These are phyloP conservation scores for Scleromitrula shiraiana DNA, from an alignment of 2,329 filamentous ascomycete species.

Conservation along the genomic window DNA sequence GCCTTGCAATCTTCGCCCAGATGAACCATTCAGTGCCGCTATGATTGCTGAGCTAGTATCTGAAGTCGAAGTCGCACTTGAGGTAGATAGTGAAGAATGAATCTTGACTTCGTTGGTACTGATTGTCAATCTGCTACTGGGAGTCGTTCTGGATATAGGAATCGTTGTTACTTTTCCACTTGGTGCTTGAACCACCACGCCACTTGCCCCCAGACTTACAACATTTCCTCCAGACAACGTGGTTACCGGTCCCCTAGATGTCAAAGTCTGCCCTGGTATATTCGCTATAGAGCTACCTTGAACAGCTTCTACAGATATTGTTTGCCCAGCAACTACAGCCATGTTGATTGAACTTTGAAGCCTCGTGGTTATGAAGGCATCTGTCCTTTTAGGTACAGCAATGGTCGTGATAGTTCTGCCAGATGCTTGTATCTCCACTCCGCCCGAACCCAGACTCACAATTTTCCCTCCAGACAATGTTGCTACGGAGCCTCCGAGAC, in stretches of 20 bases:
- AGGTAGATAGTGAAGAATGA: too few relatives aligned
- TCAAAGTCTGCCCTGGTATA: constrained; percentile 11
- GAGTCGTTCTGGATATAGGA: background rate
- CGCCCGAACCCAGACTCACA: constrained; percentile 10
- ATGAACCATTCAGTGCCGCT: too few relatives aligned
- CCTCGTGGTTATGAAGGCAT: too few relatives aligned
- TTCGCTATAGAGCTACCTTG: constrained; percentile 4
- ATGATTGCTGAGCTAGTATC: too few relatives aligned
- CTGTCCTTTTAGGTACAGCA: background rate
- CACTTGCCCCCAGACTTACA: constrained; percentile 9
- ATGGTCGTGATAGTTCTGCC: constrained; percentile 11
- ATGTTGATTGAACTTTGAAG: background rate
- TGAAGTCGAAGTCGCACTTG: too few relatives aligned
- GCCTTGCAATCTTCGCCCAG: too few relatives aligned
- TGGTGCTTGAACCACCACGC: constrained; percentile 13
- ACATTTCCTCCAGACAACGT: constrained; percentile 12
- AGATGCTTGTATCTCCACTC: constrained; percentile 10
- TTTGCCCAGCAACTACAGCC: background rate
- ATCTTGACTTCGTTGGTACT: too few relatives aligned
- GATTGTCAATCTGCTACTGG: too few relatives aligned
- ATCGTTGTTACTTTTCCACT: constrained; percentile 9
- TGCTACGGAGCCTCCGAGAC: constrained; percentile 2
- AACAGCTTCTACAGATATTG: background rate
- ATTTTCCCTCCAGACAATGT: constrained; percentile 10
- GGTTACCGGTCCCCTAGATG: constrained; percentile 7